Percentiles rank a stretch among this genome's conserved stretches.
Conservation (phyloP, 176 grass and related monocot species). For the Rhynchospora pubera region DNA sequence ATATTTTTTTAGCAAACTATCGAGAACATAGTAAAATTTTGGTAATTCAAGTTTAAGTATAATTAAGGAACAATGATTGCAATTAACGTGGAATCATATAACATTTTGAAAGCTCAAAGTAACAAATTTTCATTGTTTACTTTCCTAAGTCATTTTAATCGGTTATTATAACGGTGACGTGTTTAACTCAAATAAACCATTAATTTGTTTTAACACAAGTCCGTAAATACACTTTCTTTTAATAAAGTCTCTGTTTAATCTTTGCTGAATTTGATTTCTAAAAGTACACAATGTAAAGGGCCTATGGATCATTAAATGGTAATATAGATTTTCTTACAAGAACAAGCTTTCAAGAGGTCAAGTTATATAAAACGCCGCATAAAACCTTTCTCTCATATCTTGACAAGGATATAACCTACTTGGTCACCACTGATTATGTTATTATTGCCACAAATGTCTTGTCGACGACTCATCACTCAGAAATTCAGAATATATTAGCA, state of each 20-base stretch:
- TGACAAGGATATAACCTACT: too few relatives aligned
- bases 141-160: not conserved
- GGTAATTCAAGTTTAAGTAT: not conserved
- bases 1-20: too few relatives aligned
- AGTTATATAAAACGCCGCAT: not conserved
- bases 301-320: not conserved
- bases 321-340: not conserved
- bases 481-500: not conserved
- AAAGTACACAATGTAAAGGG: too few relatives aligned
- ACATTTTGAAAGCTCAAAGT: not conserved
- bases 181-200: not conserved
- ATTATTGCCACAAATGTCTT: not conserved
- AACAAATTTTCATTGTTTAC: not conserved
- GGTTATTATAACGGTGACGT: not conserved
- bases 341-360: not conserved
- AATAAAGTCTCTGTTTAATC: too few relatives aligned
- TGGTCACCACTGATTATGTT: too few relatives aligned
- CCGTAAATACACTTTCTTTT: too few relatives aligned
- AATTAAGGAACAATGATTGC: not conserved
- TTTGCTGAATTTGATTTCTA: too few relatives aligned
- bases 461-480: not conserved
- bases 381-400: not conserved
- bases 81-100: not conserved
- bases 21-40: not conserved
- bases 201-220: not conserved